Conservation (phyloP, 2,329 filamentous ascomycete genomes). For the Botrytis paeoniae region DNA sequence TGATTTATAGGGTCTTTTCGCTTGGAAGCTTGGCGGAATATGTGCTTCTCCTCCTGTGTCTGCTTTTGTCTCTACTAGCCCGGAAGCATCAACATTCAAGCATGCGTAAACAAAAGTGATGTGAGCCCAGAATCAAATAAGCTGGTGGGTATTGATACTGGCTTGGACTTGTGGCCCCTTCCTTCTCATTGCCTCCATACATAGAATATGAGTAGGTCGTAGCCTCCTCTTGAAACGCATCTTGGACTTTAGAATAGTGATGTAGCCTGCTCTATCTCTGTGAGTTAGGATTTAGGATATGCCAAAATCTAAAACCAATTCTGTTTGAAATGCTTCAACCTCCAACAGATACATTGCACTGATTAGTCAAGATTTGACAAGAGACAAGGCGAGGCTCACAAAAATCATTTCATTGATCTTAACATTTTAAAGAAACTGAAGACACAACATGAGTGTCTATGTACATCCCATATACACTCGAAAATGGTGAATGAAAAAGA, state of each 20-base stretch:
- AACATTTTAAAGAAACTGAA: neutral
- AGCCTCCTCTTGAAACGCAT: too few relatives aligned
- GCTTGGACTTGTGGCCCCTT: rapidly evolving
- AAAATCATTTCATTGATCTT: neutral
- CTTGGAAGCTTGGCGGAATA: too few relatives aligned
- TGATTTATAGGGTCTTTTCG: neutral
- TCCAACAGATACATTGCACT: too few relatives aligned
- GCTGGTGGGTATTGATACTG: neutral
- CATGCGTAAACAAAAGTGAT: too few relatives aligned
- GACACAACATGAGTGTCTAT: rapidly evolving
- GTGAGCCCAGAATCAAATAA: rapidly evolving
- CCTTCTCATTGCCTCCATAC: too few relatives aligned
- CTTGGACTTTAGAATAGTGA: neutral
- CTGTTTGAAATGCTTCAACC: neutral
- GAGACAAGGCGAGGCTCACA: neutral
- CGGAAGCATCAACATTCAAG: too few relatives aligned
- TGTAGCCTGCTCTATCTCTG: rapidly evolving
- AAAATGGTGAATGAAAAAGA: neutral
- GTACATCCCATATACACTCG: too few relatives aligned
- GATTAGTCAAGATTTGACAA: neutral
- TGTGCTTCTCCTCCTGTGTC: too few relatives aligned
- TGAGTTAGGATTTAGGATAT: too few relatives aligned
- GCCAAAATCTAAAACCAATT: neutral
- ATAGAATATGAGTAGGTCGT: neutral
- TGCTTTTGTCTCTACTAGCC: too few relatives aligned